These are phyloP conservation scores for Francoa sonchifolia DNA, from an alignment of 441 rosid species.

Conservation along the genomic window DNA sequence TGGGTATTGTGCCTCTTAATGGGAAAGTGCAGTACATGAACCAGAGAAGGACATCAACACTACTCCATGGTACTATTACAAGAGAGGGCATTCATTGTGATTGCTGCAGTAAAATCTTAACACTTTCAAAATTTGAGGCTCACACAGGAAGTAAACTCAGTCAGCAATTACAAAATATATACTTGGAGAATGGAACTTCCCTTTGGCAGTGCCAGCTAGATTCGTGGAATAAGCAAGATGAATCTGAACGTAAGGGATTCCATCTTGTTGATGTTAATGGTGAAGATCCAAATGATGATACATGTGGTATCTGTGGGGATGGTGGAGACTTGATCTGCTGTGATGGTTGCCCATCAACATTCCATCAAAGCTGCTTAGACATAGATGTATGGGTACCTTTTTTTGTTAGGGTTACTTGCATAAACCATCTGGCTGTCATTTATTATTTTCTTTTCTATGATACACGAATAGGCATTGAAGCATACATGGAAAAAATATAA, in stretches of 20 bases:
- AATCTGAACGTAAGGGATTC: conserved; percentile 35
- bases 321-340: conserved; percentile 93
- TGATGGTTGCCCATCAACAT: conserved; percentile 94
- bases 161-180: conserved; percentile 46
- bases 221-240: conserved; percentile 62
- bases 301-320: conserved; percentile 96
- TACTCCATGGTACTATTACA: conserved; percentile 36
- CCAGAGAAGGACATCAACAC: conserved; percentile 20
- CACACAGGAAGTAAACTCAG: conserved; percentile 50
- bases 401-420: background rate
- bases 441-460: too few relatives aligned
- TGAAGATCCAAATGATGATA: conserved; percentile 88
- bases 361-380: conserved; percentile 80
- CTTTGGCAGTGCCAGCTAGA: conserved; percentile 63
- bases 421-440: background rate
- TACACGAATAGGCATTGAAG: too few relatives aligned
- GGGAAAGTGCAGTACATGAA: conserved; percentile 49
- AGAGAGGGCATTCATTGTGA: conserved; percentile 65
- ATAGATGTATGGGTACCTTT: conserved; percentile 40
- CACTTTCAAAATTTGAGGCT: conserved; percentile 41
- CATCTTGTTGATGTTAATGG: conserved; percentile 51
- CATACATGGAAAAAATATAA: too few relatives aligned
- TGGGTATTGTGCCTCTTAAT: conserved; percentile 42
- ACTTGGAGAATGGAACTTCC: conserved; percentile 52
- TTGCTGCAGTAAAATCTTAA: conserved; percentile 52